These are phyloP conservation scores for Glarea lozoyensis DNA, from an alignment of 495 filamentous ascomycete genomes.

Conservation along the genomic window DNA sequence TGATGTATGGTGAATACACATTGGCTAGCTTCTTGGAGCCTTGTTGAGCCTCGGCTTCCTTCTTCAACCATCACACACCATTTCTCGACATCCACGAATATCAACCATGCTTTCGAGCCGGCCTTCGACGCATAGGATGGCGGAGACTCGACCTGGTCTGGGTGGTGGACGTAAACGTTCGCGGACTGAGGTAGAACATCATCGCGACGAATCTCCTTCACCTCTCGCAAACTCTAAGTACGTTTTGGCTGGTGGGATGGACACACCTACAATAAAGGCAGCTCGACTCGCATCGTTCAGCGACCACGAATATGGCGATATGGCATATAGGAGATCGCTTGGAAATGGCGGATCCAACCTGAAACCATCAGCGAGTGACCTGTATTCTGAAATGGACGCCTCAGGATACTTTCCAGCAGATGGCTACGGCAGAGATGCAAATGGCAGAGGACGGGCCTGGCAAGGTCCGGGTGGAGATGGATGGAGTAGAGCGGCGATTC, in stretches of 20 bases:
- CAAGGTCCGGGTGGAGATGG: constrained; percentile 18
- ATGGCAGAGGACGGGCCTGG: constrained; percentile 12
- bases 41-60: too few species aligned
- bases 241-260: constrained; percentile 52
- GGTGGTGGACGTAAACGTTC: constrained; percentile 13
- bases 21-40: too few species aligned
- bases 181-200: constrained; percentile 18
- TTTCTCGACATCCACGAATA: too few species aligned
- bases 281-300: constrained; percentile 38
- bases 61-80: too few species aligned
- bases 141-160: not conserved
- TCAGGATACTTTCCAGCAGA: constrained; percentile 18
- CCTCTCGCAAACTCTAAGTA: constrained; percentile 48
- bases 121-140: too few species aligned
- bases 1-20: too few species aligned
- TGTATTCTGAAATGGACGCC: constrained; percentile 7
- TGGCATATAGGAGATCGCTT: constrained; percentile 40
- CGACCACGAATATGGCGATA: constrained; percentile 45
- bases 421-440: constrained; percentile 22
- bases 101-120: too few species aligned
- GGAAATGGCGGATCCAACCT: constrained; percentile 28
- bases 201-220: constrained; percentile 27
- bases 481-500: constrained; percentile 37
- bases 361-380: constrained; percentile 18
- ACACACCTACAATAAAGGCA: constrained; percentile 44